Percentiles rank a stretch among this genome's conserved stretches.
These are phyloP conservation scores for Tylopilus sp. DNA, from an alignment of 768 basidiomycete genomes.

Conservation along the genomic window DNA sequence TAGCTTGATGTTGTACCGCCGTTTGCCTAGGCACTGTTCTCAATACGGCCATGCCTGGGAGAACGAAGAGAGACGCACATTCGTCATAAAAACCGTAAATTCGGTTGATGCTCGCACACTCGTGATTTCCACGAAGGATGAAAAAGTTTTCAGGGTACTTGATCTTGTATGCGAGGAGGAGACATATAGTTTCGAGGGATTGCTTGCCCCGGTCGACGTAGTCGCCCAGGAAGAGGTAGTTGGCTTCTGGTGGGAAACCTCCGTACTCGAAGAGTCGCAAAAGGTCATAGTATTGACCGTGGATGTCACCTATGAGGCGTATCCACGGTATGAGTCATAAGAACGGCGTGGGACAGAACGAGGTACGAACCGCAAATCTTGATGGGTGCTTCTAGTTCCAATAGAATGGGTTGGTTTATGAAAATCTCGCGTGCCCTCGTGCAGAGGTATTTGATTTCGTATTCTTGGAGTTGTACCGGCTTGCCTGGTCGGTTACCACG, in stretches of 20 bases:
- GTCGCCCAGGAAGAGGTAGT: slow-evolving; percentile 99
- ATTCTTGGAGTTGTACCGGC: slow-evolving; percentile 96
- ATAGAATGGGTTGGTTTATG: slow-evolving; percentile 96
- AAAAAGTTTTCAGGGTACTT: slow-evolving; percentile 99
- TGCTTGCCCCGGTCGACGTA: slow-evolving; percentile 99
- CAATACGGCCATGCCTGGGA: slow-evolving; percentile 2
- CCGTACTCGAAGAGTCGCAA: slow-evolving; percentile 98
- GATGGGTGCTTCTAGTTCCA: slow-evolving; percentile 98
- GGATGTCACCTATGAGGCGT: slow-evolving; percentile 79
- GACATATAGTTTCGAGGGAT: slow-evolving; percentile 98
- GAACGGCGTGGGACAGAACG: slow-evolving; percentile 3
- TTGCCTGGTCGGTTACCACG: slow-evolving; percentile 98
- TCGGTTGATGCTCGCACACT: slow-evolving; percentile 98
- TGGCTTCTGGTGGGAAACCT: slow-evolving; percentile 99
- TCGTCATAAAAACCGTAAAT: slow-evolving; percentile 99
- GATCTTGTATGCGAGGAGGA: slow-evolving; percentile 99
- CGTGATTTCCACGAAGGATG: slow-evolving; percentile 97
- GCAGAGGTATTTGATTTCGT: slow-evolving; percentile 99
- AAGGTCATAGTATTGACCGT: slow-evolving; percentile 99
- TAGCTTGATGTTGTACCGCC: slow-evolving; percentile 99
- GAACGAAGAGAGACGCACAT: slow-evolving; percentile 56
- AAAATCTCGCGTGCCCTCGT: slow-evolving; percentile 99
- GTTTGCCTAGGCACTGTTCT: slow-evolving; percentile 70
- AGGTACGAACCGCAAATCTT: slow-evolving; percentile 91
- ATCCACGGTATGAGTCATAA: slow-evolving; percentile 23